phyloP scores from a whole-genome alignment of 1,284 basidiomycete species.

The Taiwanofungus camphoratus region DNA sequence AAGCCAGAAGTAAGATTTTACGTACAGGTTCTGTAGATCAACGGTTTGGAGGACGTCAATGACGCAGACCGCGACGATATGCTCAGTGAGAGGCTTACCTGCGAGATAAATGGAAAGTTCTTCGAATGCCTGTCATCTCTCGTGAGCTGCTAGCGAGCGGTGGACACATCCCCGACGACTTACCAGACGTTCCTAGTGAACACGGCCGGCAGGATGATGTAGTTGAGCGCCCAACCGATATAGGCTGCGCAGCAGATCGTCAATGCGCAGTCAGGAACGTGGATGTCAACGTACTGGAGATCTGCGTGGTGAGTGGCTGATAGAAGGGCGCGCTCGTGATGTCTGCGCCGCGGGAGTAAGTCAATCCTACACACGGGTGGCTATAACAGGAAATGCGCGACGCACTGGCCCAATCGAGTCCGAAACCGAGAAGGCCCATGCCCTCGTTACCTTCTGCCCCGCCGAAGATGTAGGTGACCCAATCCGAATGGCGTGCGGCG shows the following conservation, averaged over 20 bases:
- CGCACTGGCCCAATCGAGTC: slow-evolving; percentile 41
- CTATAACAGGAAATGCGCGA: neutral
- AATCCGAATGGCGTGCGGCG: slow-evolving; percentile 6
- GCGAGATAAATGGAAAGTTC: slow-evolving; percentile 11
- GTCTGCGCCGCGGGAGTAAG: neutral
- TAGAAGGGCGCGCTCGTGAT: slow-evolving; percentile 7
- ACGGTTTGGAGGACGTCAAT: no score
- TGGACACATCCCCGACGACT: neutral
- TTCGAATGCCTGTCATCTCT: neutral
- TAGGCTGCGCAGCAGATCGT: neutral
- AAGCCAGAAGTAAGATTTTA: no score
- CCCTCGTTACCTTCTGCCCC: slow-evolving; percentile 39
- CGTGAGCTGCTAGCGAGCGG: neutral
- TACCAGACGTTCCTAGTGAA: slow-evolving; percentile 7
- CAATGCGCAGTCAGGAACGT: neutral
- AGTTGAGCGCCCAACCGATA: slow-evolving; percentile 8
- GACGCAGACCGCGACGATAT: no score
- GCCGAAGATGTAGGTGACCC: slow-evolving; percentile 41
- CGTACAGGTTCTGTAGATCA: neutral
- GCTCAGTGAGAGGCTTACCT: no score
- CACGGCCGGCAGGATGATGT: slow-evolving; percentile 10
- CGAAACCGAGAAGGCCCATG: slow-evolving; percentile 42
- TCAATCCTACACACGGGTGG: neutral
- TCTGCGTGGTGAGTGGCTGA: slow-evolving; percentile 7
- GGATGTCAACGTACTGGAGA: slow-evolving; percentile 1